phyloP scores from a whole-genome alignment of 192 early-diverging fungal genomes.

The Pilaira anomala region DNA sequence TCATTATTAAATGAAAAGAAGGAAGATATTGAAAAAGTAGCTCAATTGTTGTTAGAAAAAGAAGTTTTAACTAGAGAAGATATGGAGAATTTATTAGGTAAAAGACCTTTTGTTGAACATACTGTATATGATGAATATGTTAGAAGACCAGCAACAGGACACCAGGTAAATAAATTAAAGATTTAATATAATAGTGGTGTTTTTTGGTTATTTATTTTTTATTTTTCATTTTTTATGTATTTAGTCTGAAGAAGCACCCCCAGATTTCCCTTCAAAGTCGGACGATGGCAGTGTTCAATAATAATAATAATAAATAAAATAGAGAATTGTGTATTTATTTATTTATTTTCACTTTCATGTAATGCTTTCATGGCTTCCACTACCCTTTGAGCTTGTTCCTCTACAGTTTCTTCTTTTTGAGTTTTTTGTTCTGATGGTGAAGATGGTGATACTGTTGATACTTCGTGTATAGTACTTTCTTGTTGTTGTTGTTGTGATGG shows the following conservation, averaged over 20 bases:
- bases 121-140: slow-evolving; percentile 69
- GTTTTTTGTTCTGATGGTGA: no score
- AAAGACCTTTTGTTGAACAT: slow-evolving; percentile 73
- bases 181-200: background rate
- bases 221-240: background rate
- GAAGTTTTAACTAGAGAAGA: slow-evolving; percentile 96
- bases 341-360: no score
- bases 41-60: slow-evolving; percentile 87
- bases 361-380: no score
- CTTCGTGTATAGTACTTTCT: no score
- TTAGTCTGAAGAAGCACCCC: background rate
- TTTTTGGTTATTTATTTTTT: background rate
- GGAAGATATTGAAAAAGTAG: slow-evolving; percentile 87
- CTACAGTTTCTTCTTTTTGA: no score
- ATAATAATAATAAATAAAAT: background rate
- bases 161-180: background rate
- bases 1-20: slow-evolving; percentile 81
- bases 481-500: no score
- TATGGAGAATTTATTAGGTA: slow-evolving; percentile 86
- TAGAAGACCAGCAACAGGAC: slow-evolving; percentile 8
- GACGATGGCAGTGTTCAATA: background rate
- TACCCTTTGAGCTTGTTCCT: no score
- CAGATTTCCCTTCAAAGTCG: no score
- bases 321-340: background rate
- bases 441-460: no score